Percentiles rank a stretch among this genome's conserved stretches.
phyloP scores from a whole-genome alignment of 2,329 filamentous ascomycete genomes.

The Cytospora mali region DNA sequence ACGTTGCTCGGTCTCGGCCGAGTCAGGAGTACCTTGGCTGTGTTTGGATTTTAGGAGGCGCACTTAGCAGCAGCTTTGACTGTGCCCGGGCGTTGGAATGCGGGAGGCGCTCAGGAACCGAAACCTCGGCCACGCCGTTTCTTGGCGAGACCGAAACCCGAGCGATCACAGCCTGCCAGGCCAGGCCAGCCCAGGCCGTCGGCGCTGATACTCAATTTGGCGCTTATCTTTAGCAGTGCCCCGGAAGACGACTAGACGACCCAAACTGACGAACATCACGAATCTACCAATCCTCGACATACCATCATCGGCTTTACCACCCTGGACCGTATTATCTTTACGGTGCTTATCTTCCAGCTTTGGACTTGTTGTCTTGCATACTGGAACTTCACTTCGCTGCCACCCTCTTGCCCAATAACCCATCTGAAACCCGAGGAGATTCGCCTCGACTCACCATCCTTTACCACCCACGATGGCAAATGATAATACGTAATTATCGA shows the following conservation, averaged over 20 bases:
- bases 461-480: conserved; percentile 18
- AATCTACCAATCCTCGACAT: not conserved
- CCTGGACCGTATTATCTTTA: not conserved
- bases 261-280: conserved; percentile 2
- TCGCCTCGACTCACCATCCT: conserved; percentile 13
- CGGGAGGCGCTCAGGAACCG: not conserved
- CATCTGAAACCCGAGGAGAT: conserved; percentile 4
- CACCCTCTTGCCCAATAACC: not conserved
- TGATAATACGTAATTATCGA: conserved; percentile 28
- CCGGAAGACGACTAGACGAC: not conserved
- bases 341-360: conserved; percentile 7
- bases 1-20: conserved; percentile 6
- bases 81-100: not conserved
- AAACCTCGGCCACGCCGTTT: not conserved
- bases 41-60: not conserved
- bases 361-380: not conserved
- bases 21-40: conserved; percentile 4
- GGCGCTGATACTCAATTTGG: not conserved
- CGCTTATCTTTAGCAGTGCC: not conserved
- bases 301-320: not conserved
- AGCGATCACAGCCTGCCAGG: not conserved
- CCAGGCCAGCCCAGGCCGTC: not conserved
- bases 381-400: conserved; percentile 6
- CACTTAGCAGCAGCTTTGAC: conserved; percentile 1
- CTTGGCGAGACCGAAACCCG: not conserved